Conservation (phyloP, 345 rosid species). For the Luvunga scandens region DNA sequence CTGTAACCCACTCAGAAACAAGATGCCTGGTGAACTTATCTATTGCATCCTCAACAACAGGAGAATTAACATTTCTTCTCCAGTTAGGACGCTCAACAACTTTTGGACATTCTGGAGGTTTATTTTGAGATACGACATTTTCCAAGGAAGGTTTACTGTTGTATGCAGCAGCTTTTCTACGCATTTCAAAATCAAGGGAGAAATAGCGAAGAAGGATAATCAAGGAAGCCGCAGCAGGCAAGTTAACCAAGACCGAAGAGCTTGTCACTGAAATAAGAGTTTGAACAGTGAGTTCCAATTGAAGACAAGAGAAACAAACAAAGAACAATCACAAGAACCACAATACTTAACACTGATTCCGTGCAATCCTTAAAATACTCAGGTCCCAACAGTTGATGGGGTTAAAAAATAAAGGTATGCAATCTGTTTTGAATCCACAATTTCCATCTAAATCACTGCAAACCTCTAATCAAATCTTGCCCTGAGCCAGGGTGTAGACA, state of each 20-base stretch:
- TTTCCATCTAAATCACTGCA: neutral
- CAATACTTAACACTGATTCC: neutral
- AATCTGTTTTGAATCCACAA: neutral
- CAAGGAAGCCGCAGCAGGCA: slow-evolving; percentile 88
- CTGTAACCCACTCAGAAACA: slow-evolving; percentile 87
- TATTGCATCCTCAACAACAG: slow-evolving; percentile 82
- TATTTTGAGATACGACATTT: slow-evolving; percentile 29
- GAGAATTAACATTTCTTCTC: slow-evolving; percentile 90
- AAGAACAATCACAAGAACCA: neutral
- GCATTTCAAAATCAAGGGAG: slow-evolving; percentile 77
- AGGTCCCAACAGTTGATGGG: neutral
- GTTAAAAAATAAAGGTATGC: neutral
- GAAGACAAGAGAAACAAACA: slow-evolving; percentile 13
- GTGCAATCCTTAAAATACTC: neutral
- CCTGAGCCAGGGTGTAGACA: neutral
- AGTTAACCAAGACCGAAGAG: slow-evolving; percentile 90
- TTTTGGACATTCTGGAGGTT: slow-evolving; percentile 45
- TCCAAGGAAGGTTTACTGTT: slow-evolving; percentile 46
- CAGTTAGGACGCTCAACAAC: slow-evolving; percentile 56
- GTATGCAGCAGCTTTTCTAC: slow-evolving; percentile 68
- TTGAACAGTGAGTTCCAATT: slow-evolving; percentile 19
- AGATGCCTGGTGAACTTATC: slow-evolving; percentile 83
- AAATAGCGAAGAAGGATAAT: slow-evolving; percentile 80
- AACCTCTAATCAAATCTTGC: neutral
- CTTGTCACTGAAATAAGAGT: slow-evolving; percentile 74